Evolutionary conservation across 441 rosid genomes (phyloP).

Genomic region (Erodium texanum): DNA sequence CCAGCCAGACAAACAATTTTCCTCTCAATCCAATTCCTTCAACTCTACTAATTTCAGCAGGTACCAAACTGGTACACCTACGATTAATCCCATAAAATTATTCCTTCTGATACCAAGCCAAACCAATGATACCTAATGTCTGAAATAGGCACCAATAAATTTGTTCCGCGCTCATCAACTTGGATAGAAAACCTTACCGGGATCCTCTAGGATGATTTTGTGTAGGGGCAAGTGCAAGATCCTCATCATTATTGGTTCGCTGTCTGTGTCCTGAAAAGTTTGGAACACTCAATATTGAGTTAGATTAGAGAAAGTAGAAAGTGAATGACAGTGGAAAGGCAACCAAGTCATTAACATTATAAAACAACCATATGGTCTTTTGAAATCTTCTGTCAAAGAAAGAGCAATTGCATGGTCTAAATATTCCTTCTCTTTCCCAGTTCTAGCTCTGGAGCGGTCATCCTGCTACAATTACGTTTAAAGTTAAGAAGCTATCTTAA

Average conservation of each 20-base stretch:
- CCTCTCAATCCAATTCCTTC: not conserved
- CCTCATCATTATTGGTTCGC: conserved; percentile 37
- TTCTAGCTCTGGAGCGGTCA: conserved; percentile 40
- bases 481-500: not conserved
- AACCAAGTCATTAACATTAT: not conserved
- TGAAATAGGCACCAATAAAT: not conserved
- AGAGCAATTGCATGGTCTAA: conserved; percentile 57
- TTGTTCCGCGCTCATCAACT: not conserved
- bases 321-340: not conserved
- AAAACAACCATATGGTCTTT: conserved; percentile 45
- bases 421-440: conserved; percentile 58
- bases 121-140: not conserved
- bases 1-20: not conserved
- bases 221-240: conserved; percentile 35
- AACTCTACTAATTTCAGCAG: not conserved
- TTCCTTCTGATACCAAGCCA: not conserved
- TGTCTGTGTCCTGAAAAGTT: conserved; percentile 41
- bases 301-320: not conserved
- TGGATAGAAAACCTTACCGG: conserved; percentile 31
- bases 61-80: not conserved
- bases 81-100: not conserved
- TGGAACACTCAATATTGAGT: not conserved
- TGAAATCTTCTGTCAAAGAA: conserved; percentile 47
- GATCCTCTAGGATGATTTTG: conserved; percentile 29
- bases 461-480: conserved; percentile 27